These are phyloP conservation scores for Melanogaster broomeanus DNA, from an alignment of 768 basidiomycete species.

Conservation along the genomic window DNA sequence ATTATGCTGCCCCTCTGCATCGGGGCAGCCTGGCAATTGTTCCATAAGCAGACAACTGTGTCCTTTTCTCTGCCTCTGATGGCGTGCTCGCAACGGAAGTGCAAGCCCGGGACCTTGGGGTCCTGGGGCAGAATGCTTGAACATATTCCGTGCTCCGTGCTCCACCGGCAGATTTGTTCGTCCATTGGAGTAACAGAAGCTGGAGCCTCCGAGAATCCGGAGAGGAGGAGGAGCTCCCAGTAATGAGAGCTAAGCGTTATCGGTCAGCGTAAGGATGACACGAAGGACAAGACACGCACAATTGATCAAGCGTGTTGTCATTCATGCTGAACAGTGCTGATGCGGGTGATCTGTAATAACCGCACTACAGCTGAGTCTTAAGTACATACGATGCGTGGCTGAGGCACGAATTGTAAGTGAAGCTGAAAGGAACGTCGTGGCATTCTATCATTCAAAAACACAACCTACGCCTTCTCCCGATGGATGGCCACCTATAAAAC, in stretches of 20 bases:
- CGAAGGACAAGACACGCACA: neutral
- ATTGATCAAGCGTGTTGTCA: neutral
- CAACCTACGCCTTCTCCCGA: no score
- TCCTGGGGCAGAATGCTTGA: conserved; percentile 2
- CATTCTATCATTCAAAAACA: no score
- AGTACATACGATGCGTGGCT: no score
- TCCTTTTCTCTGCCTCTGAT: conserved; percentile 20
- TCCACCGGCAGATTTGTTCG: neutral
- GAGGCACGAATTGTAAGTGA: no score
- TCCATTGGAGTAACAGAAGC: neutral
- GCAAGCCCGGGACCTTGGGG: conserved; percentile 1
- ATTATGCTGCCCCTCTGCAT: conserved; percentile 22
- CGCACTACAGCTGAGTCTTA: no score
- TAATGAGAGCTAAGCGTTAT: neutral
- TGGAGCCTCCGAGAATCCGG: neutral
- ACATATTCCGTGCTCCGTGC: neutral
- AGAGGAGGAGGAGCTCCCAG: neutral
- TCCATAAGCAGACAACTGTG: conserved; percentile 10
- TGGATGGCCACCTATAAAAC: no score
- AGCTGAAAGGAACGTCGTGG: no score
- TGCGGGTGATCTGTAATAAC: no score
- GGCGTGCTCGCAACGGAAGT: conserved; percentile 12
- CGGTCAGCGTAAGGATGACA: neutral
- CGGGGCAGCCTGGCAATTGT: conserved; percentile 6
- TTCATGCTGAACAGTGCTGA: neutral